A percentile compares a stretch with the other conserved stretches of the same genome.
Conservation (phyloP, 352 stramenopile species). For the Halophytophthora batemanensis region DNA sequence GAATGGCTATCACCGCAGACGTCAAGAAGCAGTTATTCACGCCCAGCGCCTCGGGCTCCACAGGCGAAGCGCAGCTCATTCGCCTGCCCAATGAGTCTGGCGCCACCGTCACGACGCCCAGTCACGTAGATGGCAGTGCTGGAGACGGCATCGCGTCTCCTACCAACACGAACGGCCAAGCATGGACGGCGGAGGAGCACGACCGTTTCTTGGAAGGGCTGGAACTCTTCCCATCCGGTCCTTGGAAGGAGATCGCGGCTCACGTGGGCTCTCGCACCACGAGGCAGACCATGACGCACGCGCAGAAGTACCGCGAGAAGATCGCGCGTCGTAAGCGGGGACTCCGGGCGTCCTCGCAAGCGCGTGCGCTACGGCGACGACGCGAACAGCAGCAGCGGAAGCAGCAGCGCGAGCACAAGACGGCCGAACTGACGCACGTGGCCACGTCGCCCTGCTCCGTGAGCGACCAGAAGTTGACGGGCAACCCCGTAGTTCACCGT, state of each 20-base stretch:
- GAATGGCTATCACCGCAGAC: slow-evolving; percentile 47
- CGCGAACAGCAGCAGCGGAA: slow-evolving; percentile 17
- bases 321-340: slow-evolving; percentile 49
- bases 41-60: slow-evolving; percentile 1
- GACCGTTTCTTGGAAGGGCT: slow-evolving; percentile 57
- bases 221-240: slow-evolving; percentile 55
- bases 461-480: slow-evolving; percentile 3
- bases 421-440: no score
- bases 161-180: slow-evolving; percentile 27
- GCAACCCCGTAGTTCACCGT: not conserved
- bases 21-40: slow-evolving; percentile 51
- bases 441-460: slow-evolving; percentile 25
- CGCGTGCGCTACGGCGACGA: slow-evolving; percentile 22
- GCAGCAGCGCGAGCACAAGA: not conserved
- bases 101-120: slow-evolving; percentile 1
- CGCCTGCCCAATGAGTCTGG: slow-evolving; percentile 23
- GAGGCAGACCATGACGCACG: slow-evolving; percentile 54
- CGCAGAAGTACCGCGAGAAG: slow-evolving; percentile 59
- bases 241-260: slow-evolving; percentile 62
- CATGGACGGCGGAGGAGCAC: slow-evolving; percentile 49
- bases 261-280: slow-evolving; percentile 57
- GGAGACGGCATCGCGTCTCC: slow-evolving; percentile 10
- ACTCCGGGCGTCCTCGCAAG: slow-evolving; percentile 30
- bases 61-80: slow-evolving; percentile 27
- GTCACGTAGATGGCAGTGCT: slow-evolving; percentile 10